Conservation (phyloP, 2,329 filamentous ascomycete species). For the Neophaeococcomyces mojaviensis region DNA sequence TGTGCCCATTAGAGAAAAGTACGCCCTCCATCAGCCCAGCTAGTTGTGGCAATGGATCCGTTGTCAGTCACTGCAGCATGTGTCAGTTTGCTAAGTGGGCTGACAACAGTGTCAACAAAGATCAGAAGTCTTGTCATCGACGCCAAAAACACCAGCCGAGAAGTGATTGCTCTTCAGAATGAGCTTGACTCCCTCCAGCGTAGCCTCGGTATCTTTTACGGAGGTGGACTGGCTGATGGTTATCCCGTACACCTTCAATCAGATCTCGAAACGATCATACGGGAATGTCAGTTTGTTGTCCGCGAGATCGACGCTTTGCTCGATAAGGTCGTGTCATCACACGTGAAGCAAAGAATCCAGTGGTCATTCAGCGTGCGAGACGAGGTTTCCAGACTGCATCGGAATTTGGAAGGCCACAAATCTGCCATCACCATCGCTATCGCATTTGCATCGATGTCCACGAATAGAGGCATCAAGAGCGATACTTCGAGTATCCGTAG, state of each 20-base stretch:
- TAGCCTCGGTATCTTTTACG: background rate
- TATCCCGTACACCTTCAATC: background rate
- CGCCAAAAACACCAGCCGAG: background rate
- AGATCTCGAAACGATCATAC: constrained; percentile 1
- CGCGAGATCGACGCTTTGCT: background rate
- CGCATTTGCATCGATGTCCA: constrained; percentile 3
- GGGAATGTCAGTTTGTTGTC: background rate
- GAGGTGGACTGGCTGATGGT: background rate
- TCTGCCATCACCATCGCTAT: constrained; percentile 2
- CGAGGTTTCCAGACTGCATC: background rate
- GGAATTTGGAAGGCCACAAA: constrained; percentile 4
- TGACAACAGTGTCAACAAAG: background rate
- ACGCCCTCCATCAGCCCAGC: no score
- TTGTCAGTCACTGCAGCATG: constrained; percentile 2
- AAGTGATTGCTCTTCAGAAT: constrained; percentile 7
- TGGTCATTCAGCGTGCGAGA: constrained; percentile 1
- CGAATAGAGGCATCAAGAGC: background rate
- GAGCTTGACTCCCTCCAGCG: constrained; percentile 8
- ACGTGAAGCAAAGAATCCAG: background rate
- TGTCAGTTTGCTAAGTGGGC: background rate
- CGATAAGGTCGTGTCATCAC: background rate
- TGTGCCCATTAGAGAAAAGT: no score
- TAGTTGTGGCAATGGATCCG: no score
- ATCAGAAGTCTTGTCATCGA: background rate
- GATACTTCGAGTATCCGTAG: constrained; percentile 1